Percentiles rank a stretch among this genome's conserved stretches.
phyloP scores from a whole-genome alignment of 106 monocot species.

The Dendrobium huoshanense region DNA sequence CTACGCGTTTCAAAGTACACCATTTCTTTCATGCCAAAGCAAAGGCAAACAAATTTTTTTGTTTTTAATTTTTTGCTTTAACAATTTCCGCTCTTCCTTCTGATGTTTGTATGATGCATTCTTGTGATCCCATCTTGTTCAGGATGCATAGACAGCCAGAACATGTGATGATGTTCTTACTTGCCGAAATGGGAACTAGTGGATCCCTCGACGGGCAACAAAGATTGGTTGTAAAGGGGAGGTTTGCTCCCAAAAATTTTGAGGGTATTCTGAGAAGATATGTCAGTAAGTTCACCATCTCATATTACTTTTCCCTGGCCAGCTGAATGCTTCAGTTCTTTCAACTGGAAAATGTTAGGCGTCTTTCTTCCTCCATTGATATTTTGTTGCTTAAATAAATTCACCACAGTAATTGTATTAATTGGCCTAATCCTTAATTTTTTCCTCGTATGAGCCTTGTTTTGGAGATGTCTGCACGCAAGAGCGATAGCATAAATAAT shows the following conservation, averaged over 20 bases:
- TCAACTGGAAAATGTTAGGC: neutral
- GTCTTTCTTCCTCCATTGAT: neutral
- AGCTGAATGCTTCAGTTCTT: neutral
- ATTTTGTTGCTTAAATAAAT: neutral
- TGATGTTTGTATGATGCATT: neutral
- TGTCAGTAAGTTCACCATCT: constrained; percentile 57
- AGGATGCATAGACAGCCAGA: constrained; percentile 99
- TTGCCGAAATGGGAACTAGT: constrained; percentile 97
- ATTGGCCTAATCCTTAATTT: neutral
- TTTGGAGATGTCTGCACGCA: too few species aligned
- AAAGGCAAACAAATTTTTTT: neutral
- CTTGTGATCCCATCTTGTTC: neutral
- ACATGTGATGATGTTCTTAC: constrained; percentile 91
- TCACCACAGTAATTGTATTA: neutral
- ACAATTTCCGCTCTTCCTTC: too few species aligned
- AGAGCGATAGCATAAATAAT: too few species aligned
- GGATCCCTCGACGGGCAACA: constrained; percentile 98
- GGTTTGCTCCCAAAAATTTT: constrained; percentile 97
- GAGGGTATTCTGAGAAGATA: constrained; percentile 93
- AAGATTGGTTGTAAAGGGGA: constrained; percentile 89
- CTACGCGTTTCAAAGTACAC: neutral
- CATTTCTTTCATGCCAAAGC: neutral
- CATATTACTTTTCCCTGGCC: neutral
- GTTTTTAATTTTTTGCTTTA: too few species aligned
- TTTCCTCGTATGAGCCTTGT: too few species aligned